A percentile compares a stretch with the other conserved stretches of the same genome.
These are phyloP conservation scores for Penicillium brasilianum DNA, from an alignment of 2,329 filamentous ascomycete species.

Conservation along the genomic window DNA sequence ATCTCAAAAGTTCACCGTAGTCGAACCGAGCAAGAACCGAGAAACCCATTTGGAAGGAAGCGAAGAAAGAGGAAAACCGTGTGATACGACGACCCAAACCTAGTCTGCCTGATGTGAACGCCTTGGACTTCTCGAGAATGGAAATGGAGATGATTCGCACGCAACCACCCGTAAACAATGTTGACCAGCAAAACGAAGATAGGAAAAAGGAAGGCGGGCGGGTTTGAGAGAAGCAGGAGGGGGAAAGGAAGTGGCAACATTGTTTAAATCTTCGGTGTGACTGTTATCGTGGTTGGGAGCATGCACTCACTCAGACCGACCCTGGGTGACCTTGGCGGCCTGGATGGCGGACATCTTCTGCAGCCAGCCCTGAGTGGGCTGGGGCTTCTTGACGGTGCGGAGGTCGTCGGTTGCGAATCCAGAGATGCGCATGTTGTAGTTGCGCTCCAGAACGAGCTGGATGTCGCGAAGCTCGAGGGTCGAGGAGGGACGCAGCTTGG, in stretches of 20 bases:
- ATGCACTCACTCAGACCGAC: constrained; percentile 43
- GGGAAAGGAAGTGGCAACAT: neutral
- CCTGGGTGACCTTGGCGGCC: constrained; percentile 75
- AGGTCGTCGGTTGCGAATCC: constrained; percentile 95
- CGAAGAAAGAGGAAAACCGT: neutral
- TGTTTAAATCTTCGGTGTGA: neutral
- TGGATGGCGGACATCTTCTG: constrained; percentile 97
- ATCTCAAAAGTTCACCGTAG: neutral
- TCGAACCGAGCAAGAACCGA: neutral
- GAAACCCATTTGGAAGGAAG: neutral
- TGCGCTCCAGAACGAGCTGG: constrained; percentile 80
- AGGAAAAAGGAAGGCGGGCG: neutral
- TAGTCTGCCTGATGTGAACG: neutral
- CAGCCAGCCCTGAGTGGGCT: constrained; percentile 87
- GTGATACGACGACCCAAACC: neutral
- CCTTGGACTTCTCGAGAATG: neutral
- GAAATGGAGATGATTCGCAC: neutral
- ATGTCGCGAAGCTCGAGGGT: constrained; percentile 88
- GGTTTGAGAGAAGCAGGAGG: neutral
- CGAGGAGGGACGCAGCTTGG: constrained; percentile 89
- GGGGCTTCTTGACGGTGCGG: constrained; percentile 89
- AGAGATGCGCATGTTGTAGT: constrained; percentile 89
- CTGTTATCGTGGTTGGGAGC: neutral
- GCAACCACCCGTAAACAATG: neutral
- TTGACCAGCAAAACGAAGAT: neutral